A percentile compares a stretch with the other conserved stretches of the same genome.
Conservation (phyloP, 768 basidiomycete species). For the Dacryopinax primogenitus region DNA sequence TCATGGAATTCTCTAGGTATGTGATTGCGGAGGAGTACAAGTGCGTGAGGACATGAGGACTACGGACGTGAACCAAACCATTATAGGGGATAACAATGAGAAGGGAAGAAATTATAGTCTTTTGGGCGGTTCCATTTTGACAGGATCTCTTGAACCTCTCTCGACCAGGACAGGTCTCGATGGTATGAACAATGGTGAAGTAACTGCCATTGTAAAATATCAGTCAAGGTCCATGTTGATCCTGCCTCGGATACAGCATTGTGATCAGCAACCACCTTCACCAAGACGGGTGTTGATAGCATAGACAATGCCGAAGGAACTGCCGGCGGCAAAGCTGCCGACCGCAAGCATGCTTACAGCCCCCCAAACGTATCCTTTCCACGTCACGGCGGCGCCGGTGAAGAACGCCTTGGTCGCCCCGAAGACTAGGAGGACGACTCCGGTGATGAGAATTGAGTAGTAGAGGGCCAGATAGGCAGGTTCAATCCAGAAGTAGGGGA, state of each 20-base stretch:
- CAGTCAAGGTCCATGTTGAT: no score
- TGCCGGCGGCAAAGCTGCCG: constrained; percentile 30
- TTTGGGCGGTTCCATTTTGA: no score
- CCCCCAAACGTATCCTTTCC: constrained; percentile 27
- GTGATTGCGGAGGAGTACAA: not conserved
- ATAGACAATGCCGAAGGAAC: constrained; percentile 29
- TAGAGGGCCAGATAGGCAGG: constrained; percentile 27
- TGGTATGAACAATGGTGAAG: no score
- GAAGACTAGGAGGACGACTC: constrained; percentile 30
- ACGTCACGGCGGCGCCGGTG: constrained; percentile 19
- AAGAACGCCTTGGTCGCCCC: constrained; percentile 28
- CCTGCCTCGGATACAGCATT: not conserved
- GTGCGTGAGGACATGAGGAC: not conserved
- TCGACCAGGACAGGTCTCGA: no score
- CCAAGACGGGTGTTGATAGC: constrained; percentile 20
- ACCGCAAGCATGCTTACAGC: constrained; percentile 28
- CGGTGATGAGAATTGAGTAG: constrained; percentile 28
- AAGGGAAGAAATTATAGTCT: not conserved
- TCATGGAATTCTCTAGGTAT: not conserved
- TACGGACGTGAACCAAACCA: not conserved
- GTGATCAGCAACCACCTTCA: not conserved
- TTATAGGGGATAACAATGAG: not conserved
- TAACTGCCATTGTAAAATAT: no score
- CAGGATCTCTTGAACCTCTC: not conserved
- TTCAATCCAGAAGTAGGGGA: constrained; percentile 30